A percentile compares a stretch with the other conserved stretches of the same genome.
Conservation (phyloP, 176 grass and related monocot genomes). For the Avena insularis region DNA sequence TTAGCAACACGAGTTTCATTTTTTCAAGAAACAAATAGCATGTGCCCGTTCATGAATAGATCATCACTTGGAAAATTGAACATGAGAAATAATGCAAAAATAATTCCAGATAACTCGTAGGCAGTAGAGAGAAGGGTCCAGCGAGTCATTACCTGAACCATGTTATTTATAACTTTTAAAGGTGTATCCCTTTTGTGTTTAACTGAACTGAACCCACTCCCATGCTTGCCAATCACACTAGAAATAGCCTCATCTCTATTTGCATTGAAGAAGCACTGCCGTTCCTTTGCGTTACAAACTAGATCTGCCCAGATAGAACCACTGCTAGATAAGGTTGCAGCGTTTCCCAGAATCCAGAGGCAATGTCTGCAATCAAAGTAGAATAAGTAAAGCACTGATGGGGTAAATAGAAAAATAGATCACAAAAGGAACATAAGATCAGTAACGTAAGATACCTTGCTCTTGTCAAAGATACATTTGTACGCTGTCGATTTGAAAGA, state of each 20-base stretch:
- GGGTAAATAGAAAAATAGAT: constrained; percentile 4
- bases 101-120: constrained; percentile 5
- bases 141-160: constrained; percentile 39
- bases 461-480: constrained; percentile 69
- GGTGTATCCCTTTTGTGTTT: constrained; percentile 32
- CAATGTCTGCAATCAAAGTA: constrained; percentile 53
- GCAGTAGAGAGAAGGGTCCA: constrained; percentile 8
- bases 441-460: constrained; percentile 54
- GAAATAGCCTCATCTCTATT: constrained; percentile 49
- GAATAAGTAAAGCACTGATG: neutral
- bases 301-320: constrained; percentile 58
- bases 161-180: constrained; percentile 33
- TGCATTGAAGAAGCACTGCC: constrained; percentile 60
- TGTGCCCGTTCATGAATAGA: neutral
- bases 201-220: constrained; percentile 20
- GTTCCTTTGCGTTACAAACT: constrained; percentile 51
- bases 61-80: neutral
- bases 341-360: constrained; percentile 69
- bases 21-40: constrained; percentile 20
- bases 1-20: neutral
- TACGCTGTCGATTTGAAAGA: constrained; percentile 59
- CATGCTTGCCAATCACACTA: constrained; percentile 33
- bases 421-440: constrained; percentile 13
- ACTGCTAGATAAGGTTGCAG: constrained; percentile 42
- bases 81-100: neutral